Evolutionary conservation across 768 basidiomycete genomes (phyloP), one percentile per base, ranked within the genome.

Genomic region (Auricularia sp.): DNA sequence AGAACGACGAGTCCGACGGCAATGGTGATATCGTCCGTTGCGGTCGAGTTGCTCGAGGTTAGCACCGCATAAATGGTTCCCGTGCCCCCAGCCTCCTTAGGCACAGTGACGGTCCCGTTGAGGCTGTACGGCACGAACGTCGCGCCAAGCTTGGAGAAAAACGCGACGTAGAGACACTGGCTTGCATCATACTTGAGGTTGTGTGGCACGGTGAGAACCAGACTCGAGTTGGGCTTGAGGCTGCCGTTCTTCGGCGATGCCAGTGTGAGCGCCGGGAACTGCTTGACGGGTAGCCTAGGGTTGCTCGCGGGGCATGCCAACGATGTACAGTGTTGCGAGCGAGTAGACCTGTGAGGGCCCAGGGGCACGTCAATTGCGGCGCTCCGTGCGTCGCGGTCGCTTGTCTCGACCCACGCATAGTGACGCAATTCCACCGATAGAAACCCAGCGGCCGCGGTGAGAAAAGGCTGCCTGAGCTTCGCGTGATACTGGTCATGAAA

Each of bases 391-490:
- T 79, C 74, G 62, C 72, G 69, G 14, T 79, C 78, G n/a, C 77
- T 75, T 11, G 78, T 75, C 62, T 73, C 68, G 36, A 84, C 68
- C 83, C 83, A 86, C 10, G 78, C 75, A 24, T 78, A 75, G 69
- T 85, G 83, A 51, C 83, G 77, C 62, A 82, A 76, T 72, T 86
- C 84, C 58, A 78, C 79, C 34, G 80, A 77, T 21, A 89, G 76
- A 68, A 91, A 88, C 21, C 82, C 80, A 1, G 79, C 87, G 3
- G 83, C 81, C 18, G 81, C 79, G 3, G 82, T 82, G 24, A 83
- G 70, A 71, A 29, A 29, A 29, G 29, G 29, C 29, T 29, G 29
- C 29, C 24, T 29, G 24, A 29, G 29, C 29, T 29, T 29, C 29
- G 29, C 29, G 29, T 29, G 29, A 29, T 29, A 29, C 29, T 29